These are phyloP conservation scores for Euphrasia confusa DNA, from an alignment of 257 asterid genomes.

Conservation along the genomic window DNA sequence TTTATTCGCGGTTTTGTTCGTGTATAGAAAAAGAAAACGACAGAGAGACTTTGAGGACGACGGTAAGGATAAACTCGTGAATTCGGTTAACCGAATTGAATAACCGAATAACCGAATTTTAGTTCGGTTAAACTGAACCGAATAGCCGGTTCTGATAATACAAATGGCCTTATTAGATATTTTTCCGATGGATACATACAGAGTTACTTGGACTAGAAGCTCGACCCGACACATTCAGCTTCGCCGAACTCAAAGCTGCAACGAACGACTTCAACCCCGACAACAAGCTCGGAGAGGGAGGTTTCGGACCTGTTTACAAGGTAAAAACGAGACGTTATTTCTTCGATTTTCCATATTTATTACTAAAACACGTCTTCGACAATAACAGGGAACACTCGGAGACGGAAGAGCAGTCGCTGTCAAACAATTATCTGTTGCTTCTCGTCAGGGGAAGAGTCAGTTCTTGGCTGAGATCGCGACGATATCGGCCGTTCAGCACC, in stretches of 20 bases:
- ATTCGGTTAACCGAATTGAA: too few species aligned
- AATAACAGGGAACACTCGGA: slow-evolving; percentile 47
- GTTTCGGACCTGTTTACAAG: slow-evolving; percentile 88
- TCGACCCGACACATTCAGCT: slow-evolving; percentile 61
- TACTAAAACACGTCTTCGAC: background rate
- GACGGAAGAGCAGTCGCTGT: slow-evolving; percentile 64
- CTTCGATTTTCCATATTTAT: background rate
- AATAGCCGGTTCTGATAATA: background rate
- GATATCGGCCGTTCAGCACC: slow-evolving; percentile 79
- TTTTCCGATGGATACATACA: slow-evolving; percentile 22
- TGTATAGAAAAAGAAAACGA: slow-evolving; percentile 1
- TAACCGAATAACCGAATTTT: too few species aligned
- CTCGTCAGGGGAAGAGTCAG: slow-evolving; percentile 72
- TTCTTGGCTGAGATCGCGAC: slow-evolving; percentile 76
- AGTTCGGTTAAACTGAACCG: too few species aligned
- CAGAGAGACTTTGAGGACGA: slow-evolving; percentile 7
- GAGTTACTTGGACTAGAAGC: slow-evolving; percentile 68
- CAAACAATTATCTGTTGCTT: slow-evolving; percentile 56
- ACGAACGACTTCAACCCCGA: slow-evolving; percentile 56
- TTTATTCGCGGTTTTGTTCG: background rate
- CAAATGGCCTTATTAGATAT: background rate
- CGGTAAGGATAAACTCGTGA: background rate
- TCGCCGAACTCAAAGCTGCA: slow-evolving; percentile 60
- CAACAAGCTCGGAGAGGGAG: slow-evolving; percentile 86
- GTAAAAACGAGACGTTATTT: slow-evolving; percentile 23